Base-by-base conservation (phyloP, 192 early-diverging fungal species). In the Cladochytrium replicatum region DNA sequence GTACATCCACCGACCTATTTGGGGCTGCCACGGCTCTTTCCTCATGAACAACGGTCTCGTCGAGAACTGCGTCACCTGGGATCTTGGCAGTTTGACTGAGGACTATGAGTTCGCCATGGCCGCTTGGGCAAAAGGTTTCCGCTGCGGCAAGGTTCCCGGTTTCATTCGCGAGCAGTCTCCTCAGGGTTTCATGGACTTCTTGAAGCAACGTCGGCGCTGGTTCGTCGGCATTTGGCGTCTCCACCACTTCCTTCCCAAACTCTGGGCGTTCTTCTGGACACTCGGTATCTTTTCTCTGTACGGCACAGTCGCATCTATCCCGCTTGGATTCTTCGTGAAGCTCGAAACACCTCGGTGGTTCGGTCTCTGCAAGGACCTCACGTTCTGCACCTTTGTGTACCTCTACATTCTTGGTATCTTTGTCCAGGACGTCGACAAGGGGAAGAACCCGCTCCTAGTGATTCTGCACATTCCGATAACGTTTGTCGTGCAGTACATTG, bases 141-240 rank as follows among this genome's bases (percentile, higher is more conserved):
- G 55, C 22, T 72, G 69, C 46, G 74, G 74, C 15, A 47, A 49
- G 31, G 54, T 77, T 25, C 42, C 70, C 40, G 74, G 62, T 17
- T 55, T 77, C 32, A 58, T 77, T 7, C 67, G 74, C 25, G 74
- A 77, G 53, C 74, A 77, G 52, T 64, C 60, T 11, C 74, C 74
- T 2, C 11, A 63, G 26, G 64, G 63, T 30, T 37, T 77, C 9
- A 66, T 72, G 48, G 74, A 63, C 26, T 77, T 77, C 50, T 39
- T 77, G 52, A 77, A 77, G 58, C 74, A 77, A 47, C 67, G 74
- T n/a, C 50, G 74, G 24, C 52, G 74, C n/a, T 74, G 72, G 72
- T 74, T 61, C 49, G 74, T 77, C 42, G 74, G 74, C 4, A 77
- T 77, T 47, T 61, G 74, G 22, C 67, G 74, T 37, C 63, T 77